These are phyloP conservation scores for Logfia minima DNA, from an alignment of 129 eudicot genomes.

Conservation along the genomic window DNA sequence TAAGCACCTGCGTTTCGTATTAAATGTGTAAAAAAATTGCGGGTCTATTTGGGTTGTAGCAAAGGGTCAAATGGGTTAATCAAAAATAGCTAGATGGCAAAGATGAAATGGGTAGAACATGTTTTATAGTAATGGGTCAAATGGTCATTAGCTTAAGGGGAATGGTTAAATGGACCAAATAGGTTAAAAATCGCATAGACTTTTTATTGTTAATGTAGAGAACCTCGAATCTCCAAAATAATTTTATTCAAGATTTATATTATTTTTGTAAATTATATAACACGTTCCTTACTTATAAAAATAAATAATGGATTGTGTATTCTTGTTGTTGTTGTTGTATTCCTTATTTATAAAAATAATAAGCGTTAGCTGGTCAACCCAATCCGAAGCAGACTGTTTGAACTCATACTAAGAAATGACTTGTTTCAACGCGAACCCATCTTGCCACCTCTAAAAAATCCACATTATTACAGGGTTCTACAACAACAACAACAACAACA, in stretches of 20 bases:
- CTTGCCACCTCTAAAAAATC: not conserved
- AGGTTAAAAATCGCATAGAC: not conserved
- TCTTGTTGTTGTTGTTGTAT: too few species aligned
- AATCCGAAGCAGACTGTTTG: not conserved
- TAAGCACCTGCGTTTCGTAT: slow-evolving; percentile 41
- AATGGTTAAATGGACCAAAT: not conserved
- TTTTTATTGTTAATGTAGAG: not conserved
- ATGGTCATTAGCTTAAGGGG: too few species aligned
- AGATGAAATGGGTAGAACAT: too few species aligned
- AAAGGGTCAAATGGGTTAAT: too few species aligned
- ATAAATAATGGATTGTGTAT: not conserved
- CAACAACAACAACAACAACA: too few species aligned
- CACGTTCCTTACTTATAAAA: not conserved
- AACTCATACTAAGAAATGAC: not conserved
- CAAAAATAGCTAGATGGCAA: too few species aligned
- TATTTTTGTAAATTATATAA: not conserved
- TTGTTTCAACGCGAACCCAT: not conserved
- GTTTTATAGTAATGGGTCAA: too few species aligned
- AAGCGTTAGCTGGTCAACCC: not conserved
- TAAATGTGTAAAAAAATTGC: not conserved
- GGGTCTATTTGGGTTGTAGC: not conserved
- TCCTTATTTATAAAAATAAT: not conserved
- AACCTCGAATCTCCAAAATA: not conserved
- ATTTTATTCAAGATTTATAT: not conserved
- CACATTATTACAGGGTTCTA: not conserved